phyloP scores from a whole-genome alignment of 305 asterid genomes.

The Andrographis paniculata region DNA sequence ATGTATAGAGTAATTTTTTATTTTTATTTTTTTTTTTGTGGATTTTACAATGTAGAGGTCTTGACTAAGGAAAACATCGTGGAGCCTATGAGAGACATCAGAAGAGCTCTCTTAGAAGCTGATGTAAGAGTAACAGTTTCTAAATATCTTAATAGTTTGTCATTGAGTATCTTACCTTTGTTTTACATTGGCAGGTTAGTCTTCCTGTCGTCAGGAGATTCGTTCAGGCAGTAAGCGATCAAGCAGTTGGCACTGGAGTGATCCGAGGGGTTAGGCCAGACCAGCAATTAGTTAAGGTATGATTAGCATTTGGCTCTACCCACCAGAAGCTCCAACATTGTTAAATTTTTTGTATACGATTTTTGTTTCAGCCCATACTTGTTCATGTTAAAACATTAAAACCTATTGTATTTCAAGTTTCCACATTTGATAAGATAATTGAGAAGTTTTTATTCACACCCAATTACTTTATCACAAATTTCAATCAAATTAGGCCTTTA shows the following conservation, averaged over 20 bases:
- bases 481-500: neutral
- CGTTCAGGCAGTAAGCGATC: constrained; percentile 82
- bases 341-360: neutral
- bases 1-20: no score
- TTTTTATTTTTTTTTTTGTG: neutral
- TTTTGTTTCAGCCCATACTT: constrained; percentile 8
- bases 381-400: constrained; percentile 8
- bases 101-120: constrained; percentile 95
- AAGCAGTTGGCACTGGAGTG: constrained; percentile 87
- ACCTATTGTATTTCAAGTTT: constrained; percentile 4
- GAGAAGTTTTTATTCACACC: neutral
- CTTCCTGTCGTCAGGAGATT: constrained; percentile 98
- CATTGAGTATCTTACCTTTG: constrained; percentile 6
- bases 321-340: neutral
- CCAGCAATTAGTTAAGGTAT: constrained; percentile 95
- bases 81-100: constrained; percentile 95
- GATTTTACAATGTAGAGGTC: constrained; percentile 48
- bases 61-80: constrained; percentile 90
- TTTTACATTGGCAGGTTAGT: constrained; percentile 65
- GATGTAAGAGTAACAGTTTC: constrained; percentile 47
- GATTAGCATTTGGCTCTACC: constrained; percentile 14
- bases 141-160: constrained; percentile 6
- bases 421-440: neutral
- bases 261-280: constrained; percentile 93
- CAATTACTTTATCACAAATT: neutral